Evolutionary conservation across 2,329 filamentous ascomycete genomes (phyloP).

Genomic region (Fonsecaea pugnacius): DNA sequence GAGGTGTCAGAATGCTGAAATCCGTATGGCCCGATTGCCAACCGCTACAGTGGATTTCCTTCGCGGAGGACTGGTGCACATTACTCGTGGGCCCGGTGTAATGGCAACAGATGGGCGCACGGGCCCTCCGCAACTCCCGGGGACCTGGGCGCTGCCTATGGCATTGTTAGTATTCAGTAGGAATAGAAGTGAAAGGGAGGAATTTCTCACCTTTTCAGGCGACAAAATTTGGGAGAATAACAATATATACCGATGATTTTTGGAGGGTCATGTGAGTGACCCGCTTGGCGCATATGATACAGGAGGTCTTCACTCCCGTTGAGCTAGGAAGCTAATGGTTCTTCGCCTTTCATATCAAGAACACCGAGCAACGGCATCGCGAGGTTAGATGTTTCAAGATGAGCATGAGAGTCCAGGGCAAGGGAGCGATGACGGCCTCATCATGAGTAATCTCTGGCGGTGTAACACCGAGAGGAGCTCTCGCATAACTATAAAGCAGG

Average conservation of each 20-base stretch:
- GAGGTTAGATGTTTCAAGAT: background rate
- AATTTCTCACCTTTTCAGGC: background rate
- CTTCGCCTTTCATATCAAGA: background rate
- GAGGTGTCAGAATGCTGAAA: conserved; percentile 6
- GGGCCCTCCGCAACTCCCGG: background rate
- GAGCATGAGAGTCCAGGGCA: background rate
- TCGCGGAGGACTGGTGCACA: conserved; percentile 4
- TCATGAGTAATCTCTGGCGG: too few relatives aligned
- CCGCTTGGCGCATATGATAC: background rate
- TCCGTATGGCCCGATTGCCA: conserved; percentile 4
- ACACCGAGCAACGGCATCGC: background rate
- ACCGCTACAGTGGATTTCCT: conserved; percentile 10
- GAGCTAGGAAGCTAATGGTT: background rate
- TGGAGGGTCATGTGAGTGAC: background rate
- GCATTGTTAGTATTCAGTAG: background rate
- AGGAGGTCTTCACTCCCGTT: background rate
- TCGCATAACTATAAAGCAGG: background rate
- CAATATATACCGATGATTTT: background rate
- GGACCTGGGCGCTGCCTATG: background rate
- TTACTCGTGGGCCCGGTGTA: background rate
- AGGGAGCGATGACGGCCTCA: background rate
- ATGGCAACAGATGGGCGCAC: background rate
- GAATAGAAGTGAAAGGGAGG: background rate
- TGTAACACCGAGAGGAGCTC: background rate
- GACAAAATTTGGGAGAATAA: background rate